phyloP scores from a whole-genome alignment of 2,329 filamentous ascomycete species.

The Cladophialophora bantiana region DNA sequence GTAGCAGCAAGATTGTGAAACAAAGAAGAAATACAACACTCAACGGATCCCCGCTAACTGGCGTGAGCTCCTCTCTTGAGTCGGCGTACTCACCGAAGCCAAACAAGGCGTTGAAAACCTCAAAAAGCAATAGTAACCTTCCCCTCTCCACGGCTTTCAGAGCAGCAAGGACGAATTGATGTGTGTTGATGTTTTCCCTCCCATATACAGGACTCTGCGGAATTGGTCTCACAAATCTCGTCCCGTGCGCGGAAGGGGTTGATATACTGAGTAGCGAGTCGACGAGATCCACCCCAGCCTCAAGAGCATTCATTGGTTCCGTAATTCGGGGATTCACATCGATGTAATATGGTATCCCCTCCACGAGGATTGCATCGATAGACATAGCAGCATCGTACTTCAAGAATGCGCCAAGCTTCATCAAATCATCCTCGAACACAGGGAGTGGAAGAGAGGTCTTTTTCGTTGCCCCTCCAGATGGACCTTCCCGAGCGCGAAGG shows the following conservation, averaged over 20 bases:
- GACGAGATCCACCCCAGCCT: neutral
- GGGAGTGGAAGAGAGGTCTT: neutral
- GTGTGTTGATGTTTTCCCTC: neutral
- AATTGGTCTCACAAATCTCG: neutral
- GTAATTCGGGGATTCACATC: neutral
- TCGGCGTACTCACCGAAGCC: neutral
- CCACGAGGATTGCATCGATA: neutral
- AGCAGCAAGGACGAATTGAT: neutral
- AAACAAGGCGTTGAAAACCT: neutral
- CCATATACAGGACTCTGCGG: neutral
- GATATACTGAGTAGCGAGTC: neutral
- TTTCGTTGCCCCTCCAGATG: neutral
- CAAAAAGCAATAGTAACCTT: neutral
- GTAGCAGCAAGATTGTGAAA: neutral
- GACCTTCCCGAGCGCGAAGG: neutral
- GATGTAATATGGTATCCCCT: neutral
- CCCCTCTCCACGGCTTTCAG: neutral
- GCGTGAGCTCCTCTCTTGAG: neutral
- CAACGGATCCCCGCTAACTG: neutral
- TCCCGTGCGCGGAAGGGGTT: neutral
- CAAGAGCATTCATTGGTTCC: neutral
- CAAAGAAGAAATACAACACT: neutral
- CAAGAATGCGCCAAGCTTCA: neutral
- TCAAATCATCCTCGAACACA: neutral
- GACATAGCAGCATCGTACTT: neutral